Conservation (phyloP, 2,329 filamentous ascomycete genomes). For the Fonsecaea erecta region DNA sequence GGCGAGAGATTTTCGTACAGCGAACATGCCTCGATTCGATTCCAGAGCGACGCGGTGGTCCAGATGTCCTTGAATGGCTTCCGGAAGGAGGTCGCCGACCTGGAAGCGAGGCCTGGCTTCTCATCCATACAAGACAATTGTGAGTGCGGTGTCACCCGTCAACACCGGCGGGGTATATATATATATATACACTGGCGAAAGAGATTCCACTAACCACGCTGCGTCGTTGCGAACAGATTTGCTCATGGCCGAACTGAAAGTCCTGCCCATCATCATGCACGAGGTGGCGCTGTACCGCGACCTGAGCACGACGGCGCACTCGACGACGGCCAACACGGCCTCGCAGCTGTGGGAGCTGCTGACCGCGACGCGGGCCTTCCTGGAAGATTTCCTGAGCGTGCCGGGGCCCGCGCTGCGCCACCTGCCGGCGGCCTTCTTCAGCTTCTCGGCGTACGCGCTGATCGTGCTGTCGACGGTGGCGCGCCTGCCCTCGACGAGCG, state of each 20-base stretch:
- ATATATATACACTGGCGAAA: background rate
- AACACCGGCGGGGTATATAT: background rate
- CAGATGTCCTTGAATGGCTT: constrained; percentile 20
- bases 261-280: constrained; percentile 11
- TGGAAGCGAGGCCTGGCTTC: constrained; percentile 4
- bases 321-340: background rate
- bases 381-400: constrained; percentile 9
- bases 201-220: background rate
- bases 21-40: constrained; percentile 8
- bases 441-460: constrained; percentile 12
- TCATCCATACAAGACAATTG: constrained; percentile 13
- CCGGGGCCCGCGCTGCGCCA: background rate
- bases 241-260: constrained; percentile 16
- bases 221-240: background rate
- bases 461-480: constrained; percentile 14
- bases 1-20: constrained; percentile 19
- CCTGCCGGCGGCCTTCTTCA: constrained; percentile 12
- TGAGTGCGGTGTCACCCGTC: background rate
- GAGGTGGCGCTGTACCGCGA: constrained; percentile 19
- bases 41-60: constrained; percentile 16
- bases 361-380: constrained; percentile 8
- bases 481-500: constrained; percentile 12
- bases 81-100: constrained; percentile 8
- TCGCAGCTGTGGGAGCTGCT: constrained; percentile 20
- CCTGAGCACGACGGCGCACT: background rate